Conservation (phyloP, 2,329 filamentous ascomycete species). For the Neofusicoccum kwambonambiense region DNA sequence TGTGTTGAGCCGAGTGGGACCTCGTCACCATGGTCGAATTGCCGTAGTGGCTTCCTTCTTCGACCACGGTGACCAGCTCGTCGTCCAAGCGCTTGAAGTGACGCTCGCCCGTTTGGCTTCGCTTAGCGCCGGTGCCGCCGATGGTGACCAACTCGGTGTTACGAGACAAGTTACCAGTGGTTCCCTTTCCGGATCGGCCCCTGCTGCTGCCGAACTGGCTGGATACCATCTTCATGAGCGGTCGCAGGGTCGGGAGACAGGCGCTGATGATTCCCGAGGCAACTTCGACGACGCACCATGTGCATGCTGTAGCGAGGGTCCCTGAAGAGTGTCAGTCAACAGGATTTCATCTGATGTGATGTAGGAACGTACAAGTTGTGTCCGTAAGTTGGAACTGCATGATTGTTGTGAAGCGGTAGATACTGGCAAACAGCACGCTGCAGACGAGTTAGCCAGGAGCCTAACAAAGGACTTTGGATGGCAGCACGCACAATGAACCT, state of each 20-base stretch:
- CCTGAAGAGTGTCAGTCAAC: not conserved
- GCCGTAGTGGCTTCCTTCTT: not conserved
- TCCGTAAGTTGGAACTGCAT: slow-evolving; percentile 21
- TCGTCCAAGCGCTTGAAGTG: slow-evolving; percentile 17
- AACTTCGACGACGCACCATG: slow-evolving; percentile 23
- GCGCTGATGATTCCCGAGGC: slow-evolving; percentile 22
- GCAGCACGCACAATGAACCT: slow-evolving; percentile 41
- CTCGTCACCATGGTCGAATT: not conserved
- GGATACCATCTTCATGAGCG: slow-evolving; percentile 21
- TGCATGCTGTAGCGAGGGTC: slow-evolving; percentile 21
- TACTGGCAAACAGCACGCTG: slow-evolving; percentile 24
- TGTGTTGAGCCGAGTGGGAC: not conserved
- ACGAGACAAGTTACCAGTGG: not conserved
- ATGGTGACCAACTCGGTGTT: slow-evolving; percentile 14
- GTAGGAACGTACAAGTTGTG: slow-evolving; percentile 15
- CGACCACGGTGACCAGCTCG: not conserved
- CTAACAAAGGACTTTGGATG: not conserved
- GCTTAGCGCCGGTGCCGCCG: slow-evolving; percentile 1
- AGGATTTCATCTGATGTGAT: not conserved
- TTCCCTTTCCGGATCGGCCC: not conserved
- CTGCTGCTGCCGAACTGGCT: slow-evolving; percentile 18
- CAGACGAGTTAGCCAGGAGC: slow-evolving; percentile 5
- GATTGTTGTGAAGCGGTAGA: slow-evolving; percentile 22
- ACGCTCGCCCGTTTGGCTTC: slow-evolving; percentile 14
- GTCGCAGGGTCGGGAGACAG: slow-evolving; percentile 22